Evolutionary conservation across 176 grass and related monocot species (phyloP), one percentile per base, ranked within the genome.

Genomic region (Coix lacrymajobi): DNA sequence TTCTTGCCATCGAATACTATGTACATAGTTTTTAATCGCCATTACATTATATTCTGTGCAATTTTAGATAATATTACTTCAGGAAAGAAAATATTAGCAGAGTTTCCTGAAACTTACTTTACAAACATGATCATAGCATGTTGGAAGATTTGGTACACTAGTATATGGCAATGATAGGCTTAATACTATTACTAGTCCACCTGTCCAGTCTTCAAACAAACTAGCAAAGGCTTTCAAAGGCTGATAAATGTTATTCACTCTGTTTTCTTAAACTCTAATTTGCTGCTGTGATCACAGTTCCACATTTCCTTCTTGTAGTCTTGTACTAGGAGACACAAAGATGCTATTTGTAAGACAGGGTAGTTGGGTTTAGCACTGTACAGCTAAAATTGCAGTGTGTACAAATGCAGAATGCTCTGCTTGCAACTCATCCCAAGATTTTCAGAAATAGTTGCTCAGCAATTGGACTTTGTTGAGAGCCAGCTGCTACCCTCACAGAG

Each of bases 371-470:
- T 56, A 3, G n/a, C 51, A 22, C 17, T 22, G 51, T n/a, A 54
- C 19, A 6, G 7, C 1, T 54, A 20, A 54, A 22, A 54, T 22
- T 54, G 16, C 19, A 22, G 0, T 22, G 19, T 8, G 2, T 54
- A n/a, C n/a, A 54, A 19, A 54, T 22, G 51, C 51, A 54, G 51
- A 22, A 54, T 19, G 16, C 2, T 54, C 19, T 22, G 20, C 20
- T 22, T 8, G 51, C 51, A 54, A 66, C 86, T 97, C 40, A 84
- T 93, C 36, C 94, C 89, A 71, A 88, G 94, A 85, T 97, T 91
- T 87, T 93, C 86, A 17, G 91, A 88, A 75, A 90, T 97, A 29
- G 88, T 97, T 79, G 87, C 94, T 58, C 84, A 80, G 67, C 94
- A 91, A 40, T 48, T 97, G 45, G 94, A 91, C 81, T 85, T 93